Evolutionary conservation across 2,329 filamentous ascomycete genomes (phyloP).

Genomic region (Orbilia oligospora): DNA sequence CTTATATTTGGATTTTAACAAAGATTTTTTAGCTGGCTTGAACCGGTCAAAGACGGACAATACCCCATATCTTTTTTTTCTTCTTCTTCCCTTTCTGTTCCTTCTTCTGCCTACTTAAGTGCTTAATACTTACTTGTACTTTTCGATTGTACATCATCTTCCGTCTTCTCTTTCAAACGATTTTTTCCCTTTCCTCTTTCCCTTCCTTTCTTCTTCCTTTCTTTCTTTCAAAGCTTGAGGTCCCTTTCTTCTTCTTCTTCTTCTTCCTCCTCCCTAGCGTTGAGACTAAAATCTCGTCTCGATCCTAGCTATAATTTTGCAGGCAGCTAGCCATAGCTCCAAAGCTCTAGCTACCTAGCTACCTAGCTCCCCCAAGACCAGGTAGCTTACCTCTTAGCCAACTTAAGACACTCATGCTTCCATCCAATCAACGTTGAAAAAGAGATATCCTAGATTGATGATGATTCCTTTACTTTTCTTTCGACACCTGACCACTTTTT

Average conservation of each 20-base stretch:
- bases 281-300: slow-evolving; percentile 2
- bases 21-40: slow-evolving; percentile 15
- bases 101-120: background rate
- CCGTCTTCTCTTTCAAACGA: background rate
- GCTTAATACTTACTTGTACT: background rate
- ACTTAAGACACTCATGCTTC: background rate
- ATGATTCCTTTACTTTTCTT: background rate
- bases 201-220: slow-evolving; percentile 6
- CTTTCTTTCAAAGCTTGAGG: background rate
- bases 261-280: background rate
- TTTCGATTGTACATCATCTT: slow-evolving; percentile 23
- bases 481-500: too few relatives aligned
- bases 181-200: background rate
- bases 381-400: background rate
- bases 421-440: background rate
- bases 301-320: slow-evolving; percentile 6
- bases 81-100: too few relatives aligned
- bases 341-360: slow-evolving; percentile 5
- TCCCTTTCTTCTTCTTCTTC: background rate
- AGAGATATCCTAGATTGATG: slow-evolving; percentile 17
- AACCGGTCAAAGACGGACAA: slow-evolving; percentile 20
- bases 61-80: slow-evolving; percentile 22
- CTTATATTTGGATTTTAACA: background rate
- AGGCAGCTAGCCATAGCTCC: slow-evolving; percentile 9
- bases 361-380: background rate